Conservation (phyloP, 495 filamentous ascomycete genomes). For the Annulohypoxylon maeteangense region DNA sequence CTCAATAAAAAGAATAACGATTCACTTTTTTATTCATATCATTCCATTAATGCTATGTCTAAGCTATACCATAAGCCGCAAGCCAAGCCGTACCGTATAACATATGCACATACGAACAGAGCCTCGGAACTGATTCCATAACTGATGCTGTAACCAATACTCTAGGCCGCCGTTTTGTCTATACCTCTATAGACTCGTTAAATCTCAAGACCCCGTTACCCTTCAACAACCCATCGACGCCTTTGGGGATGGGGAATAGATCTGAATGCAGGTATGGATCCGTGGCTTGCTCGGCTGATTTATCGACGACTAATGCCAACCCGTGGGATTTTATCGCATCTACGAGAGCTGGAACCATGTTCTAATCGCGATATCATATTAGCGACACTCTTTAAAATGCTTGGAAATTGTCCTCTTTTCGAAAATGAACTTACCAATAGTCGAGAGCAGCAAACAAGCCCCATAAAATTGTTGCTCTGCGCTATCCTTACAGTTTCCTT, state of each 20-base stretch:
- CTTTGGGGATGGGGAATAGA: slow-evolving; percentile 63
- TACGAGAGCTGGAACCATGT: slow-evolving; percentile 90
- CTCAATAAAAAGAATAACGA: neutral
- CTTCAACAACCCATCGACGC: slow-evolving; percentile 87
- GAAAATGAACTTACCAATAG: slow-evolving; percentile 72
- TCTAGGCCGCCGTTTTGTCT: slow-evolving; percentile 29
- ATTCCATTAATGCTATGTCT: neutral
- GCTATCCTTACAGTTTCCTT: slow-evolving; percentile 96
- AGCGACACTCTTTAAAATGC: slow-evolving; percentile 8
- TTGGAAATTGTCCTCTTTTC: neutral
- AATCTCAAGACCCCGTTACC: slow-evolving; percentile 89
- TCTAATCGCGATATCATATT: slow-evolving; percentile 61
- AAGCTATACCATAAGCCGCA: neutral
- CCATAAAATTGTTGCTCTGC: slow-evolving; percentile 98
- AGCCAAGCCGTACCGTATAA: slow-evolving; percentile 5
- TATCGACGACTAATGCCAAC: slow-evolving; percentile 91
- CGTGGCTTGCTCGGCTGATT: slow-evolving; percentile 62
- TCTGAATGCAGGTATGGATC: slow-evolving; percentile 48
- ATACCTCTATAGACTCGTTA: slow-evolving; percentile 95
- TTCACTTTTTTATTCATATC: neutral
- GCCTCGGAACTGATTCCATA: neutral
- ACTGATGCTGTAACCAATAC: slow-evolving; percentile 1
- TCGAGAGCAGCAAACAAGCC: slow-evolving; percentile 85
- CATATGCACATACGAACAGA: slow-evolving; percentile 6
- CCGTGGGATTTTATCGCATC: slow-evolving; percentile 94